These are phyloP conservation scores for Phytopythium chamaehyphon DNA, from an alignment of 352 stramenopile genomes.

Conservation along the genomic window DNA sequence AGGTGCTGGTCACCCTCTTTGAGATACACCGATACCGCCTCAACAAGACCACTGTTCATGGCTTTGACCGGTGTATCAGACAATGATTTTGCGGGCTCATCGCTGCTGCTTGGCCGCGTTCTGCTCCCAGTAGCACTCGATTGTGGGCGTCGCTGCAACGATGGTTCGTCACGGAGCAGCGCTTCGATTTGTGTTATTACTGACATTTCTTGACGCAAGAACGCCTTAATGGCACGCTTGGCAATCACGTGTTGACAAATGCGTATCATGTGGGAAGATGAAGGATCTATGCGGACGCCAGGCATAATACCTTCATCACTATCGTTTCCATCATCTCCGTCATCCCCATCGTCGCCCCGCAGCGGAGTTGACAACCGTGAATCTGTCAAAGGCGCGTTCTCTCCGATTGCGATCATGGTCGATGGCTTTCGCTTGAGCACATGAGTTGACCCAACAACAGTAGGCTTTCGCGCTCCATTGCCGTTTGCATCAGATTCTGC, in stretches of 20 bases:
- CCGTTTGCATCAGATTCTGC: constrained; percentile 11
- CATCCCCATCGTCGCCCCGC: constrained; percentile 6
- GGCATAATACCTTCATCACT: constrained; percentile 6
- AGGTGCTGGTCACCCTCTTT: constrained; percentile 49
- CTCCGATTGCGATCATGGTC: constrained; percentile 3
- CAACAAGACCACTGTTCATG: constrained; percentile 36
- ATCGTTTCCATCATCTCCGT: constrained; percentile 17
- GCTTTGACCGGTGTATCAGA: constrained; percentile 33
- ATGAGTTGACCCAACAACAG: background rate
- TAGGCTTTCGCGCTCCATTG: background rate
- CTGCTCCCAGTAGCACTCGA: background rate
- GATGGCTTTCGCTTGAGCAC: background rate
- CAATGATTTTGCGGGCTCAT: no score
- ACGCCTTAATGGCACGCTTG: constrained; percentile 62
- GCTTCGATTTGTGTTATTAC: constrained; percentile 56
- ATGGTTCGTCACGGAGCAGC: constrained; percentile 36
- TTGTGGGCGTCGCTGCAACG: constrained; percentile 25
- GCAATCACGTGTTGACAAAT: constrained; percentile 75
- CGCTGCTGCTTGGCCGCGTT: no score
- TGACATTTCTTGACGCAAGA: constrained; percentile 54
- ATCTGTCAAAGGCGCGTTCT: background rate
- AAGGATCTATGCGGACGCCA: constrained; percentile 37
- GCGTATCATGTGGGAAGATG: constrained; percentile 53
- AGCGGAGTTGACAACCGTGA: background rate
- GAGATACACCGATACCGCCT: constrained; percentile 46